Base-by-base conservation (phyloP, 129 eudicot species). In the Dittrichia graveolens region DNA sequence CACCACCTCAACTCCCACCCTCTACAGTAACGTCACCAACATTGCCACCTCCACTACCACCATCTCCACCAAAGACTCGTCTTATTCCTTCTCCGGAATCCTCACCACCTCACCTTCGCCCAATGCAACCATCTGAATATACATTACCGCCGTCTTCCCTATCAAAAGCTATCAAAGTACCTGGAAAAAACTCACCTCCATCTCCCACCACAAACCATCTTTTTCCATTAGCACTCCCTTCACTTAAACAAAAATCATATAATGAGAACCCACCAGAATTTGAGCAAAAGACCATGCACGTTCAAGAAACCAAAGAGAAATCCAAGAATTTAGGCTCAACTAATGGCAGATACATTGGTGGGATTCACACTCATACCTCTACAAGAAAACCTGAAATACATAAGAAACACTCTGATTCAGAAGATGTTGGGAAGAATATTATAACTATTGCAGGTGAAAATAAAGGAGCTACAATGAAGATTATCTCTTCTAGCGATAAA, bases 391-490 rank as follows among this genome's bases (percentile, higher is more conserved):
- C 62, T 13, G 80, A 57, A 19, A 68, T 60, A 15, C 69, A 78
- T 24, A 85, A 81, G 68, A 79, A 61, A 37, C 15, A 46, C 13
- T 60, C 42, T 6, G 77, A 75, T 50, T 76, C 85, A 31, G 85
- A 82, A 67, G 78, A 82, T 62, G 73, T 1, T 1, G 88, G 92
- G 54, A 86, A 70, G 83, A 82, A 77, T 53, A 49, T 80, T 6
- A 73, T 89, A 50, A 84, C 90, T 4, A 69, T 86, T 65, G 79
- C 86, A 18, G 96, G 92, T 58, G 90, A 89, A 12, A 89, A 84
- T 84, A 83, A 58, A 73, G 92, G 90, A 24, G 92, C 88, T 3
- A 59, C 80, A 15, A 86, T 84, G 96, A 84, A 78, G 41, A 35
- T 86, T 68, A 82, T 80, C 35, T 85, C 91, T 37, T 18, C 66